These are phyloP conservation scores for Boletus sp. DNA, from an alignment of 768 basidiomycete genomes.

Conservation along the genomic window DNA sequence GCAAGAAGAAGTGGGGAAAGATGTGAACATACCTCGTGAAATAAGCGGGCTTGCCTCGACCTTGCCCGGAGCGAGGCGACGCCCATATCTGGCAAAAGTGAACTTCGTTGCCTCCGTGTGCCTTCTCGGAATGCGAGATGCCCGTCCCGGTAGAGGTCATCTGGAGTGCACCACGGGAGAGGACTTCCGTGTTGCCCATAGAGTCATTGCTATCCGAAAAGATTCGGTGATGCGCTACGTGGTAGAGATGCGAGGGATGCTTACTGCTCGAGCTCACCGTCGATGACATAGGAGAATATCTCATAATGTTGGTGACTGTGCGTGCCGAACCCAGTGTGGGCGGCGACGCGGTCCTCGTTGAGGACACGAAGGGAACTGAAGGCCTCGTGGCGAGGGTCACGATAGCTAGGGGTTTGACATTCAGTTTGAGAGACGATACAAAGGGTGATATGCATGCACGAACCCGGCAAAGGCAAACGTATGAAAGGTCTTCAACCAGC, in stretches of 20 bases:
- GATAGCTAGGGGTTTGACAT: slow-evolving; percentile 44
- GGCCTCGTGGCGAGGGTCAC: slow-evolving; percentile 49
- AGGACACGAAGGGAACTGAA: slow-evolving; percentile 83
- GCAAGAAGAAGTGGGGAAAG: not conserved
- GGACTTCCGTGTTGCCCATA: slow-evolving; percentile 86
- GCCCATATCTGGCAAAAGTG: slow-evolving; percentile 77
- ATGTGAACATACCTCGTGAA: slow-evolving; percentile 58
- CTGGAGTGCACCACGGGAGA: slow-evolving; percentile 87
- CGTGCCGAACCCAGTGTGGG: slow-evolving; percentile 77
- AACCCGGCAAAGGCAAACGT: slow-evolving; percentile 76
- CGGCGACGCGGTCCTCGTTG: slow-evolving; percentile 86
- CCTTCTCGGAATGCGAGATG: slow-evolving; percentile 77
- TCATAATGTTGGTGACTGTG: slow-evolving; percentile 85
- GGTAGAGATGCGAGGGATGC: slow-evolving; percentile 18
- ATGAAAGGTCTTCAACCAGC: slow-evolving; percentile 86
- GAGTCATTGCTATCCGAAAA: slow-evolving; percentile 66
- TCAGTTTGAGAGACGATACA: slow-evolving; percentile 16
- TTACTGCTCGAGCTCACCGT: slow-evolving; percentile 79
- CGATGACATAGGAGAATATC: slow-evolving; percentile 86
- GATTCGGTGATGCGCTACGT: not conserved
- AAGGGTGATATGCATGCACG: slow-evolving; percentile 22
- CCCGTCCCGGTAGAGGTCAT: slow-evolving; percentile 92
- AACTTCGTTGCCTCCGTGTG: slow-evolving; percentile 43
- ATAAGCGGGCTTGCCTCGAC: slow-evolving; percentile 58
- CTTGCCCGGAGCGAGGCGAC: slow-evolving; percentile 37